Percentiles rank a stretch among this genome's conserved stretches.
These are phyloP conservation scores for Jaapia argillacea DNA, from an alignment of 768 basidiomycete genomes.

Conservation along the genomic window DNA sequence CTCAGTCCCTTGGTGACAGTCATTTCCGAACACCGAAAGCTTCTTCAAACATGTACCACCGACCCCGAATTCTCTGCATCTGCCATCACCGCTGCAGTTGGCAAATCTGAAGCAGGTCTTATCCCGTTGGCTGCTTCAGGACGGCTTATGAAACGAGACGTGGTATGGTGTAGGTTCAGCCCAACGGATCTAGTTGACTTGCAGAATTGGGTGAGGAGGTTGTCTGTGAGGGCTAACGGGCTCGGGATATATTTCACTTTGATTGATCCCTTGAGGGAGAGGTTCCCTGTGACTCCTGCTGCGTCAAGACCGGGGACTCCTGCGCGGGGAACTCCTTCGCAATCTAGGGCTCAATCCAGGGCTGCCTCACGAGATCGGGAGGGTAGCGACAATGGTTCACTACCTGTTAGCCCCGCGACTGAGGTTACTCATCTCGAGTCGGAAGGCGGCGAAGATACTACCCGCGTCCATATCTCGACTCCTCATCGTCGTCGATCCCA, in stretches of 20 bases:
- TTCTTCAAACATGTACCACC: constrained; percentile 34
- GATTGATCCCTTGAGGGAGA: constrained; percentile 52
- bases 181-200: constrained; percentile 45
- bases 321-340: constrained; percentile 25
- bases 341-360: constrained; percentile 17
- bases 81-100: constrained; percentile 22
- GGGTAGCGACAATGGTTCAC: not conserved
- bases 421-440: not conserved
- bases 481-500: not conserved
- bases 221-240: constrained; percentile 52
- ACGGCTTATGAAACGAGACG: constrained; percentile 45
- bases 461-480: not conserved
- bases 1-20: constrained; percentile 36
- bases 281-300: constrained; percentile 28
- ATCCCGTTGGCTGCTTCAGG: constrained; percentile 40
- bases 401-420: not conserved
- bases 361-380: constrained; percentile 2
- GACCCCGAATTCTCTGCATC: constrained; percentile 30
- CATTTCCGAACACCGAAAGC: constrained; percentile 33
- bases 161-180: constrained; percentile 49
- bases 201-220: constrained; percentile 36
- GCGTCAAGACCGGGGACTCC: constrained; percentile 32
- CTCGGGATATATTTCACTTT: constrained; percentile 51
- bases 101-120: constrained; percentile 37
- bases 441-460: too few relatives aligned